These are phyloP conservation scores for barrel medic (Medicago truncatula) DNA, from an alignment of 306 rosid genomes.

Conservation along the genomic window MtrunA17r5.0-ANR NC_053045.1:2827501-2828000, in stretches of 20 bases:
- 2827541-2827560: no score
- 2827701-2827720: not conserved
- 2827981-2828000: constrained; percentile 59
- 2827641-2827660: no score
- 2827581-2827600: no score
- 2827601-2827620: no score
- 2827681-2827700: not conserved
- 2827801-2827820: constrained; percentile 60
- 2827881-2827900: not conserved
- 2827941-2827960: not conserved
- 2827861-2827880: constrained; percentile 37
- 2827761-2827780: not conserved
- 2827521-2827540: no score
- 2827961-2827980: not conserved
- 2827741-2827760: not conserved
- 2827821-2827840: constrained; percentile 46
- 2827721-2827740: constrained; percentile 51
- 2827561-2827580: no score
- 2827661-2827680: no score
- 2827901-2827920: not conserved
- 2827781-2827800: constrained; percentile 16
- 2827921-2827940: not conserved
- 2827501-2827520: no score
- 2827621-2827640: no score
- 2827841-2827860: not conserved